These are phyloP conservation scores for Quercus dentata DNA, from an alignment of 306 rosid species.

Conservation along the genomic window DNA sequence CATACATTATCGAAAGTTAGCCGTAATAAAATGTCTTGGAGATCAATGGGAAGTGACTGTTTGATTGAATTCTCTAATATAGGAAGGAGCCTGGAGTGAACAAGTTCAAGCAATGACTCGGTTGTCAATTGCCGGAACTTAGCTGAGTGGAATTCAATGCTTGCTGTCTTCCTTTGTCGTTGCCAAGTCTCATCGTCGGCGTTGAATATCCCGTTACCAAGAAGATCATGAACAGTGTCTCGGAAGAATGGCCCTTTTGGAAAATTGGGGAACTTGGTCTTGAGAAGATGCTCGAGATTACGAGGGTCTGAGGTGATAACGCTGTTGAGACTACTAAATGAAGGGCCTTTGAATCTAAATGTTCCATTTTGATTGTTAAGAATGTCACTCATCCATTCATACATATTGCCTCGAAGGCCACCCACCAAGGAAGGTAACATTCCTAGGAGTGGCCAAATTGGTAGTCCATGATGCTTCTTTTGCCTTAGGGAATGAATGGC, in stretches of 20 bases:
- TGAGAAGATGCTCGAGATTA: conserved; percentile 82
- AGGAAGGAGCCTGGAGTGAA: conserved; percentile 56
- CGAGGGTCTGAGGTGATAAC: conserved; percentile 76
- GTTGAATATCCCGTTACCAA: conserved; percentile 76
- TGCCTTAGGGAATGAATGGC: conserved; percentile 61
- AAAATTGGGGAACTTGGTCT: conserved; percentile 56
- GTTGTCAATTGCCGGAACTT: conserved; percentile 59
- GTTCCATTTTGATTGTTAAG: conserved; percentile 52
- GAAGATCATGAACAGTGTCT: conserved; percentile 61
- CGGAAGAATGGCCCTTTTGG: conserved; percentile 81
- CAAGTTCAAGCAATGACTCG: conserved; percentile 63
- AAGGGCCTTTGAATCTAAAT: conserved; percentile 65
- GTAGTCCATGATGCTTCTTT: conserved; percentile 52
- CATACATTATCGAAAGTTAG: conserved; percentile 89
- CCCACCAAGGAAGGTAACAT: conserved; percentile 71
- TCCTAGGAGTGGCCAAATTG: conserved; percentile 75
- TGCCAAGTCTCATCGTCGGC: conserved; percentile 85
- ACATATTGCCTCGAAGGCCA: conserved; percentile 39
- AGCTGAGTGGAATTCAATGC: conserved; percentile 83
- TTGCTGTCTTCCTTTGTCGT: conserved; percentile 75
- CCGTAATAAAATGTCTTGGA: conserved; percentile 75
- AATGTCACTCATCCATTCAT: conserved; percentile 65
- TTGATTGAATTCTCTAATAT: conserved; percentile 41
- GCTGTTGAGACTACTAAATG: conserved; percentile 59
- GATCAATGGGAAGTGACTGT: conserved; percentile 34